Evolutionary conservation across 2,329 filamentous ascomycete species (phyloP).

Genomic region (Fusarium proliferatum): DNA sequence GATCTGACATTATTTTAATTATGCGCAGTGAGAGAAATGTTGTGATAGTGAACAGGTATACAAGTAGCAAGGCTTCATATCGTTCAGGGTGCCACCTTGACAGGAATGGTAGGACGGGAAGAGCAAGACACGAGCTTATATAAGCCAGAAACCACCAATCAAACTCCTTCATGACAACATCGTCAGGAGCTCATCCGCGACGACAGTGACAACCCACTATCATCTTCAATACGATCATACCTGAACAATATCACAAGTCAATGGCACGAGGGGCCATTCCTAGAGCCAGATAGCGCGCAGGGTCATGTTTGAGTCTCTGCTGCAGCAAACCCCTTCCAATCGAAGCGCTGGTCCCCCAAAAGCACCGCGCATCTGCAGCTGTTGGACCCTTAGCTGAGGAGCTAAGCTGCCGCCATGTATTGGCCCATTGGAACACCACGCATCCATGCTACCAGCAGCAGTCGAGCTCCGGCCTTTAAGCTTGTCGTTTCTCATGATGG

Average conservation of each 20-base stretch:
- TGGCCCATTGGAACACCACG: conserved; percentile 89
- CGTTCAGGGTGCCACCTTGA: background rate
- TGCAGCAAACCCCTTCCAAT: conserved; percentile 23
- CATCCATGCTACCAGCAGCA: conserved; percentile 82
- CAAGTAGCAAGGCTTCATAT: background rate
- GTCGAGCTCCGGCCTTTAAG: conserved; percentile 62
- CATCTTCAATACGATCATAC: conserved; percentile 25
- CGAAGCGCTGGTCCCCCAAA: conserved; percentile 26
- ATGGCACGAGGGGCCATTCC: conserved; percentile 33
- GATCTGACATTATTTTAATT: background rate
- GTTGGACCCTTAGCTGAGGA: conserved; percentile 40
- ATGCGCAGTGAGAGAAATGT: background rate
- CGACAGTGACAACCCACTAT: conserved; percentile 25
- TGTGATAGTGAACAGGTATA: background rate
- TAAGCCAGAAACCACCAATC: conserved; percentile 30
- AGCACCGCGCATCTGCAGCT: conserved; percentile 34
- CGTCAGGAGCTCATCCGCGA: conserved; percentile 32
- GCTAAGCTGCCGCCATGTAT: conserved; percentile 73
- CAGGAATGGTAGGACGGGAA: conserved; percentile 4
- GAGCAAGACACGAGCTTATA: conserved; percentile 16
- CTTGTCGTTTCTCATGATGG: conserved; percentile 71
- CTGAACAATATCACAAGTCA: conserved; percentile 33
- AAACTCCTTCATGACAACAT: conserved; percentile 31
- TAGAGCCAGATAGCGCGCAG: conserved; percentile 29
- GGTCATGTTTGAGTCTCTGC: conserved; percentile 44